Evolutionary conservation across 129 eudicot genomes (phyloP), one percentile per base, ranked within the genome.

Genomic region (Helianthus annuus): DNA sequence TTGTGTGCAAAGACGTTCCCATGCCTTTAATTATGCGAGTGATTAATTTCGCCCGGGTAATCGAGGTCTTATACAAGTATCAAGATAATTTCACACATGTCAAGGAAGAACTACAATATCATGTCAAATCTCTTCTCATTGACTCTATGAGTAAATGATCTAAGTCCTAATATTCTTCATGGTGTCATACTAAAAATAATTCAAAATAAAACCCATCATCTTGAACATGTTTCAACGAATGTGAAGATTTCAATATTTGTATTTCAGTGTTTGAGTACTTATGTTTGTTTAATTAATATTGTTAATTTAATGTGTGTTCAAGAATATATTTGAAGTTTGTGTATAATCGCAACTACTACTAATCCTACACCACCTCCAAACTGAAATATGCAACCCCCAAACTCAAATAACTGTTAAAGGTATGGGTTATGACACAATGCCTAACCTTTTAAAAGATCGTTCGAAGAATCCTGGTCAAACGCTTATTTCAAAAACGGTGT

Each of bases 41-140:
- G 16, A 65, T 83, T 67, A 83, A 79, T 29, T 57, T 74, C 14
- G 64, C 66, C 5, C 78, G 84, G 0, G 71, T 66, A 5, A 57
- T 69, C 3, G 78, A 75, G 44, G 81, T 83, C 48, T 16, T 74
- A 2, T 79, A 83, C 42, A 73, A 70, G 12, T 48, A 65, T 51
- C 40, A 59, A 15, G 87, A 83, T 48, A 59, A 77, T 56, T 83
- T 69, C 67, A 79, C 84, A 12, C 69, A 77, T 29, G 71, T 73
- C 0, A 70, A 73, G 13, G 64, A 71, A 4, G 68, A 34, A 57
- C 69, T 61, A 58, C 52, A 48, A 39, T n/a, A 64, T 6, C 54
- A 51, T 38, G 60, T 81, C 54, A 46, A 45, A 1, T 19, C 22
- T 19, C 22, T 19, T 57, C 79, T 5, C 8, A 8, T 81, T 6